Conservation (phyloP, 164 flowering plant genomes). For the Taxillus chinensis region DNA sequence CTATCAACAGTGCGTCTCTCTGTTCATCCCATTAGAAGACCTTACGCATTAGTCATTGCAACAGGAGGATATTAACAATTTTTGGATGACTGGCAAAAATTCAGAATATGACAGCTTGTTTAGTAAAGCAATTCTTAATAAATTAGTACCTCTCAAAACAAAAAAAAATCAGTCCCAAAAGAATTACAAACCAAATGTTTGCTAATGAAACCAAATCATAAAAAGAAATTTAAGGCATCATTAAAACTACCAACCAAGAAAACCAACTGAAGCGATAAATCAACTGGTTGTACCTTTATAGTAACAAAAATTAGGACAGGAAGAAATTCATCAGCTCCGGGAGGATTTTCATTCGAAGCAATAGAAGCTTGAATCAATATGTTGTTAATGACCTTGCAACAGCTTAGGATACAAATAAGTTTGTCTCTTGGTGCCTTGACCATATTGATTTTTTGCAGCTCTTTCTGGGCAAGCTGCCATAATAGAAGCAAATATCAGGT, state of each 20-base stretch:
- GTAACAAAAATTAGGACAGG: conserved; percentile 91
- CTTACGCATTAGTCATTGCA: no score
- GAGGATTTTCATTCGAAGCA: conserved; percentile 74
- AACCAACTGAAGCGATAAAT: neutral
- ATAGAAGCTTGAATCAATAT: conserved; percentile 70
- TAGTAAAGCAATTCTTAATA: no score
- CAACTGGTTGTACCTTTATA: conserved; percentile 45
- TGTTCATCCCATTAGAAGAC: no score
- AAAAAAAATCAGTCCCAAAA: no score
- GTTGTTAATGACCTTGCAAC: conserved; percentile 85
- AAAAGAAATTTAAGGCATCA: no score
- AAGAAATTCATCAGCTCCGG: conserved; percentile 97
- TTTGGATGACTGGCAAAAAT: no score
- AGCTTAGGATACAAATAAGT: conserved; percentile 78
- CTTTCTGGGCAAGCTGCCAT: conserved; percentile 90
- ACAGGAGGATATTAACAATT: no score
- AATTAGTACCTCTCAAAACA: no score
- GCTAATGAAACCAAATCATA: no score
- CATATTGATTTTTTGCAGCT: conserved; percentile 90
- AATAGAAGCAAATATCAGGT: neutral
- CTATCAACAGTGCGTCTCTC: no score
- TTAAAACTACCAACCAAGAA: neutral
- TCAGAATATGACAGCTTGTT: no score
- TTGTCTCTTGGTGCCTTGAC: conserved; percentile 98
- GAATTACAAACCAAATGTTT: no score